A percentile compares a stretch with the other conserved stretches of the same genome.
Evolutionary conservation across 2,329 filamentous ascomycete genomes (phyloP).

Genomic region (Colletotrichum simmondsii): DNA sequence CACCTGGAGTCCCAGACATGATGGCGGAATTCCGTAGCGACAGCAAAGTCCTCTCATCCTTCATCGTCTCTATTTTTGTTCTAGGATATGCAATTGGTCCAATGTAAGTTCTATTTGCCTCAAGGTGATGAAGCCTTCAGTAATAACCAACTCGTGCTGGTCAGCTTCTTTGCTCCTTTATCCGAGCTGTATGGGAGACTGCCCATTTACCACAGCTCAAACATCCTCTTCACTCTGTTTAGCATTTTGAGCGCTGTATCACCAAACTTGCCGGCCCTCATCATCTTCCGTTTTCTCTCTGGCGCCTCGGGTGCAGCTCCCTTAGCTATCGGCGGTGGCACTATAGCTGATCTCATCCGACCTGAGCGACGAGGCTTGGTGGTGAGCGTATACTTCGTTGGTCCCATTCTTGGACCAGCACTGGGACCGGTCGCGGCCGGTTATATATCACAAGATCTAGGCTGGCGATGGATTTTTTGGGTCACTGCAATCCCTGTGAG

Average conservation of each 20-base stretch:
- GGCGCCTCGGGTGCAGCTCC: background rate
- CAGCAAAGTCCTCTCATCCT: background rate
- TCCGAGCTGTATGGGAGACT: slow-evolving; percentile 69
- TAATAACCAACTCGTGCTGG: background rate
- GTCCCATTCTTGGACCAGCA: background rate
- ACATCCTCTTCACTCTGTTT: slow-evolving; percentile 53
- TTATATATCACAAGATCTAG: background rate
- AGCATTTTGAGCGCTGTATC: slow-evolving; percentile 42
- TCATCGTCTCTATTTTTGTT: background rate
- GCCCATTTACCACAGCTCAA: slow-evolving; percentile 59
- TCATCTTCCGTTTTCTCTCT: background rate
- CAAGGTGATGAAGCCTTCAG: background rate
- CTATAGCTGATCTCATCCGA: background rate
- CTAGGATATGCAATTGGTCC: background rate
- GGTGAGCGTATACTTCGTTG: background rate
- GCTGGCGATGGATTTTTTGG: background rate
- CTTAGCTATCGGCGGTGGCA: background rate
- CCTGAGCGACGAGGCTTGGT: background rate
- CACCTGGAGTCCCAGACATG: background rate
- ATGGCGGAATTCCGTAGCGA: background rate
- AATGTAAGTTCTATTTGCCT: background rate
- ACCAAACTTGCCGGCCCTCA: background rate
- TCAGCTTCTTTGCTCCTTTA: slow-evolving; percentile 63
- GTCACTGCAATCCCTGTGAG: background rate
- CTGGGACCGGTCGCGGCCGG: background rate